These are phyloP conservation scores for Dendrobium huoshanense DNA, from an alignment of 106 monocot genomes.

Conservation along the genomic window DNA sequence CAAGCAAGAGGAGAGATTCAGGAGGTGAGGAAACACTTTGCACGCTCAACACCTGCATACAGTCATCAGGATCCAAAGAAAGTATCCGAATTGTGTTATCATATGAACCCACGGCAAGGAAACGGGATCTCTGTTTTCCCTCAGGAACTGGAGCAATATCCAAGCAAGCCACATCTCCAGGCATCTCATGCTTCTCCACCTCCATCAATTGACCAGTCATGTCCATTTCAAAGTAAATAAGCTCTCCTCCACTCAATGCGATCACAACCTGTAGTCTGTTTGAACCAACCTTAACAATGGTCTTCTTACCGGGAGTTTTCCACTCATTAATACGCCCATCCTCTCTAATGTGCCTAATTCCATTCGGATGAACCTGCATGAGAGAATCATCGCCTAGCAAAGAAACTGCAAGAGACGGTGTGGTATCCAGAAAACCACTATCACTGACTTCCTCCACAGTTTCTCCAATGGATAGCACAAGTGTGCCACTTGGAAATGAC, in stretches of 20 bases:
- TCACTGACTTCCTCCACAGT: conserved; percentile 97
- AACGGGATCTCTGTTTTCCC: conserved; percentile 89
- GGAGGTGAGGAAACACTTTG: conserved; percentile 96
- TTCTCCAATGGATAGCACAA: conserved; percentile 97
- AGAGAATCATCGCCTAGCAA: conserved; percentile 91
- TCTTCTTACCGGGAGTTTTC: conserved; percentile 99
- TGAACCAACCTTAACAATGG: conserved; percentile 91
- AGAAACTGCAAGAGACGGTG: conserved; percentile 84
- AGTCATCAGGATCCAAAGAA: conserved; percentile 95
- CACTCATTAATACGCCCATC: conserved; percentile 98
- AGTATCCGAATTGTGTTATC: conserved; percentile 93
- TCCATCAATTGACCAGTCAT: conserved; percentile 96
- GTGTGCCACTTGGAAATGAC: conserved; percentile 83
- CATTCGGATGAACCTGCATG: conserved; percentile 99
- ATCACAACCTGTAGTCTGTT: conserved; percentile 96
- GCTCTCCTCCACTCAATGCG: conserved; percentile 95
- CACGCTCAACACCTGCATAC: conserved; percentile 92
- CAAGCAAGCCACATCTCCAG: conserved; percentile 94
- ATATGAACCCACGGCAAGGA: conserved; percentile 96
- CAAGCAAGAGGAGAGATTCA: conserved; percentile 89
- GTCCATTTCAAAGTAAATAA: conserved; percentile 98
- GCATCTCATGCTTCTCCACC: conserved; percentile 96
- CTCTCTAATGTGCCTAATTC: conserved; percentile 91
- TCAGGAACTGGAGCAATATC: conserved; percentile 97
- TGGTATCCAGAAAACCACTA: conserved; percentile 88